A percentile compares a stretch with the other conserved stretches of the same genome.
phyloP scores from a whole-genome alignment of 805 yeast species.

The Candida silvatica region DNA sequence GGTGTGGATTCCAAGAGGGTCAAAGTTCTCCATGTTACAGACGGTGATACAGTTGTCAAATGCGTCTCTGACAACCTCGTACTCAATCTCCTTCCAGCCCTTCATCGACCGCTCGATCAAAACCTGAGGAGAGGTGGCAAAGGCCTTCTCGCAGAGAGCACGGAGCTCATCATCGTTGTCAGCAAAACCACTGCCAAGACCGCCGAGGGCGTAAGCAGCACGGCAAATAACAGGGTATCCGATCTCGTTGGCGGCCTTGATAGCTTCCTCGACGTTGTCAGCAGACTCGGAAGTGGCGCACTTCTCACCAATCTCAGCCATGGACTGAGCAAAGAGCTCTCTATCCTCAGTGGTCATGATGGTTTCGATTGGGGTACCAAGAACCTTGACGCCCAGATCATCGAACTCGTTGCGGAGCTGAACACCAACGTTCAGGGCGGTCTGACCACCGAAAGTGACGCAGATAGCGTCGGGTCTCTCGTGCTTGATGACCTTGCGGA shows the following conservation, averaged over 20 bases:
- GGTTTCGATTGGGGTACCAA: conserved; percentile 95
- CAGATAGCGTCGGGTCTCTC: conserved; percentile 97
- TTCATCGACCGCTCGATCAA: conserved; percentile 94
- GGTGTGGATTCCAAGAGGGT: conserved; percentile 96
- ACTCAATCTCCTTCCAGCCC: conserved; percentile 99
- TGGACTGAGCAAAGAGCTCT: conserved; percentile 88
- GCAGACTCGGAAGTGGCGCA: conserved; percentile 94
- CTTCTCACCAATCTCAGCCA: conserved; percentile 92
- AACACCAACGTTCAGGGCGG: conserved; percentile 95
- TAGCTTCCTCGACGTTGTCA: conserved; percentile 68
- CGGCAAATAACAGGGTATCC: conserved; percentile 95
- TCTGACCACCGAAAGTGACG: conserved; percentile 98
- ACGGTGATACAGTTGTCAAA: conserved; percentile 97
- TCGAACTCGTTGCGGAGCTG: conserved; percentile 93
- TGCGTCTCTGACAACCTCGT: conserved; percentile 97
- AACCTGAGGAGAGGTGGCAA: conserved; percentile 94
- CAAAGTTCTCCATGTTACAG: conserved; percentile 98
- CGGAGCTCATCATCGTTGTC: conserved; percentile 76
- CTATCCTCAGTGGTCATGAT: conserved; percentile 97
- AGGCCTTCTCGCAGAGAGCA: conserved; percentile 81
- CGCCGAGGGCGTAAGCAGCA: conserved; percentile 97
- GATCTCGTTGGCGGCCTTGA: conserved; percentile 74
- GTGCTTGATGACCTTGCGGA: conserved; percentile 86
- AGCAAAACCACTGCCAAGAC: conserved; percentile 97
- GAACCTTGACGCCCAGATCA: conserved; percentile 81